Evolutionary conservation across 2,329 filamentous ascomycete genomes (phyloP), one percentile per base, ranked within the genome.

Genomic region (Colletotrichum orchidophilum): DNA sequence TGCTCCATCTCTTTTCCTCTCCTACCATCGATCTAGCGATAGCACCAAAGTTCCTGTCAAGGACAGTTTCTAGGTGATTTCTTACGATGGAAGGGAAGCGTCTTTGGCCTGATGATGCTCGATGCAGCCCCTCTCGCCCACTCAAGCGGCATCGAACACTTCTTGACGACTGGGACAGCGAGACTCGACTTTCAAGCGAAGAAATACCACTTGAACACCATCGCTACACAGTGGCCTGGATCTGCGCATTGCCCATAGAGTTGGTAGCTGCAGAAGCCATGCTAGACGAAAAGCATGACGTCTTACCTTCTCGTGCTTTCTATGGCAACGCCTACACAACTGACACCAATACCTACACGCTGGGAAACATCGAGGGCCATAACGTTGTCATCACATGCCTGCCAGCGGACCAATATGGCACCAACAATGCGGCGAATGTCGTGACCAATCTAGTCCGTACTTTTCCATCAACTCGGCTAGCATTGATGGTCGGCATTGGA

Each of bases 401-500:
- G 3, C 70, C 66, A 2, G 13, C 7, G 3, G 27, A 27, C 0
- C 31, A 59, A 9, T 72, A 70, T 50, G 65, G 60, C 0, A 72
- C 33, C 2, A 54, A 39, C 15, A 67, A 63, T 12, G 70, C 70
- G 0, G 65, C 70, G 0, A 53, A 26, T 3, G 71, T 74, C 0
- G 26, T 31, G 6, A 73, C 54, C 6, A 73, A 76, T 13, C 33
- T 76, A 15, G 63, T 33, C 0, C 65, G 71, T 1, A 74, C 66
- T 0, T 76, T 76, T 29, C 67, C 67, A 0, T 50, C 13, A 1
- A 63, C 73, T 3, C 65, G 35, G 0, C 24, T 71, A 2, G 39
- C 62, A 3, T 26, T 76, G 6, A 75, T 79, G 61, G 78, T 79
- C 8, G 77, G 78, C 2, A 77, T 79, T 1, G 78, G 78, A 9